Percentiles rank a stretch among this genome's conserved stretches.
These are phyloP conservation scores for Penicillium sp. DNA, from an alignment of 2,329 filamentous ascomycete species.

Conservation along the genomic window DNA sequence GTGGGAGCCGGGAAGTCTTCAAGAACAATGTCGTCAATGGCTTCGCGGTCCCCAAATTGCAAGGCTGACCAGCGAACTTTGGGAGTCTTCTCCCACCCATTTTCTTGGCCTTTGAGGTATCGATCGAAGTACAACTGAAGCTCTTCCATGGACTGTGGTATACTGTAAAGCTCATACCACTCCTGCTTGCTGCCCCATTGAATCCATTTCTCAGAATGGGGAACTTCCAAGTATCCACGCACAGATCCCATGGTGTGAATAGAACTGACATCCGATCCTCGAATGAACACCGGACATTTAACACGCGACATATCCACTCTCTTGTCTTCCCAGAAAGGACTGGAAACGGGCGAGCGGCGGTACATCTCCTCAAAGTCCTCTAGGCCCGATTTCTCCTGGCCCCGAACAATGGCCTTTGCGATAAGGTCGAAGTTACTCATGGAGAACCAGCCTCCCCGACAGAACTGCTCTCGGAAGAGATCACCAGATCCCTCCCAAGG, in stretches of 20 bases:
- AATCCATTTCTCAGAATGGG: conserved; percentile 47
- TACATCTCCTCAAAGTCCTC: conserved; percentile 50
- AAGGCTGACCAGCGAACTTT: conserved; percentile 47
- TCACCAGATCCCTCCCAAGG: conserved; percentile 52
- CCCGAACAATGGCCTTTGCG: conserved; percentile 41
- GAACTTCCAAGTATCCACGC: conserved; percentile 41
- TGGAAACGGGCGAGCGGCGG: conserved; percentile 34
- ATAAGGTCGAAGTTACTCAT: conserved; percentile 47
- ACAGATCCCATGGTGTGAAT: conserved; percentile 42
- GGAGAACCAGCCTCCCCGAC: conserved; percentile 41
- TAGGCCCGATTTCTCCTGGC: conserved; percentile 28
- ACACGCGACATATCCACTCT: conserved; percentile 37
- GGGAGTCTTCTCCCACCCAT: conserved; percentile 52
- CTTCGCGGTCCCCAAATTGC: conserved; percentile 36
- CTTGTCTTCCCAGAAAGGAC: conserved; percentile 43
- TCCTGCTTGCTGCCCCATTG: conserved; percentile 45
- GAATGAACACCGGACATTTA: conserved; percentile 38
- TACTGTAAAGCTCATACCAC: conserved; percentile 49
- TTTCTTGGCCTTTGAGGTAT: conserved; percentile 47
- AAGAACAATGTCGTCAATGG: conserved; percentile 34
- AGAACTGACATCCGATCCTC: conserved; percentile 34
- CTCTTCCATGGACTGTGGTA: conserved; percentile 38
- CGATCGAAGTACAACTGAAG: conserved; percentile 49
- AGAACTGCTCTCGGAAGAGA: conserved; percentile 50
- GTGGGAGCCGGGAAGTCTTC: conserved; percentile 38